Evolutionary conservation across 495 filamentous ascomycete genomes (phyloP).

Genomic region (Polyplosphaeria fusca): DNA sequence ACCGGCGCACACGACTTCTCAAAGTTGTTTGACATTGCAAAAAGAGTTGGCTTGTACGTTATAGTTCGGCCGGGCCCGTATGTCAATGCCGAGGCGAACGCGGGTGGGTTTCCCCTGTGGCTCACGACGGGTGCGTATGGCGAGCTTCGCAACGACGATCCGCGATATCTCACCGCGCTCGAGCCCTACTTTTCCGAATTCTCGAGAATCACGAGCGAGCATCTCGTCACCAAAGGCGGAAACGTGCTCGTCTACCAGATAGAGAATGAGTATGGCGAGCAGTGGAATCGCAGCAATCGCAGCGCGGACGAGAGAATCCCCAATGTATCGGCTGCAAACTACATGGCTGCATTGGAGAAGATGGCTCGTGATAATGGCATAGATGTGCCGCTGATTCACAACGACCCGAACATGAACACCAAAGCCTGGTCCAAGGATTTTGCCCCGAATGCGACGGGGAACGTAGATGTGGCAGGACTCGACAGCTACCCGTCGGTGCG

Average conservation of each 20-base stretch:
- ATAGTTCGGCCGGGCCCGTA: constrained; percentile 60
- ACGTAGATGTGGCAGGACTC: constrained; percentile 56
- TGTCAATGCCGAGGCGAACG: constrained; percentile 50
- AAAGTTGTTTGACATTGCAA: constrained; percentile 54
- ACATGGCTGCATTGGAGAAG: constrained; percentile 56
- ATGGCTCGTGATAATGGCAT: constrained; percentile 54
- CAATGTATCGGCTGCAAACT: constrained; percentile 49
- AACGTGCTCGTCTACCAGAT: constrained; percentile 57
- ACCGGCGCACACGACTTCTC: constrained; percentile 54
- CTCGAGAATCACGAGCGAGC: constrained; percentile 48
- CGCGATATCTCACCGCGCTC: constrained; percentile 55
- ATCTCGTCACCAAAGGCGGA: constrained; percentile 57
- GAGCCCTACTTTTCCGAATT: constrained; percentile 52
- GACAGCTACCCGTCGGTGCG: constrained; percentile 62
- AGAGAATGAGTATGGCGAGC: constrained; percentile 61
- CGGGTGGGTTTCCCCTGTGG: constrained; percentile 57
- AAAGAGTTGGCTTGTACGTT: constrained; percentile 56
- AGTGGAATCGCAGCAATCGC: no score
- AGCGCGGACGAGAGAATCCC: constrained; percentile 43
- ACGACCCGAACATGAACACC: constrained; percentile 49
- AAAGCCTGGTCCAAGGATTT: constrained; percentile 50
- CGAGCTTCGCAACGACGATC: constrained; percentile 54
- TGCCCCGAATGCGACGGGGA: constrained; percentile 47
- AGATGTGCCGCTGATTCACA: constrained; percentile 52
- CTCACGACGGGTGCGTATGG: constrained; percentile 61